Evolutionary conservation across 768 basidiomycete species (phyloP), one percentile per base, ranked within the genome.

Genomic region (Suillus brevipes): DNA sequence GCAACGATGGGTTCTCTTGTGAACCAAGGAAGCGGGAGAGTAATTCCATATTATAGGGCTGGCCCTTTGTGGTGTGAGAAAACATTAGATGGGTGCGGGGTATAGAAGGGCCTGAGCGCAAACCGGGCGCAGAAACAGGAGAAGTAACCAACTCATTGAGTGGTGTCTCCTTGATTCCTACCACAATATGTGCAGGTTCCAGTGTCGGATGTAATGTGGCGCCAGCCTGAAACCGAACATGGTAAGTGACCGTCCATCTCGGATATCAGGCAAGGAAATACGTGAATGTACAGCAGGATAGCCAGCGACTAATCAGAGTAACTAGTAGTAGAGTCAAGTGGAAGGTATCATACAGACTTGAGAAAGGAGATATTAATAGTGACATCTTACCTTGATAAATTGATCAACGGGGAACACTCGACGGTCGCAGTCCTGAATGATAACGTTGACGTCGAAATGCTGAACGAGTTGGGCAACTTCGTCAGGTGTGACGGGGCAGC

Each of bases 151-250:
- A 80, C 66, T 89, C 87, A 34, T 77, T 53, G 8, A 95, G 74
- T 10, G 91, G 90, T 0, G 90, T 87, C 74, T 97, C 95, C 71
- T 97, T 97, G 77, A 97, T 95, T 2, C 95, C 95, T 6, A 95
- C 72, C 38, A 95, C 76, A 60, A 97, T 86, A 67, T 95, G 88
- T 0, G 92, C 87, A 7, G 84, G 79, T 4, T 78, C 75, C 20
- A 94, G 81, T n/a, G 78, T 80, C 13, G 82, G 72, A 62, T 83
- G 82, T 62, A 94, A 74, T 18, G 74, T 79, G 23, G 95, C 95
- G 18, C 95, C 95, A 42, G 89, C 95, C 93, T 96, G 70, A 13
- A 20, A 52, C 3, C 58, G 14, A 28, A 28, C 40, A 28, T 18
- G 9, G n/a, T 63, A 13, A 60, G 57, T 61, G 20, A 60, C 14